Percentiles rank a stretch among this genome's conserved stretches.
Evolutionary conservation across 2,329 filamentous ascomycete species (phyloP).

Genomic region (Zymoseptoria tritici): DNA sequence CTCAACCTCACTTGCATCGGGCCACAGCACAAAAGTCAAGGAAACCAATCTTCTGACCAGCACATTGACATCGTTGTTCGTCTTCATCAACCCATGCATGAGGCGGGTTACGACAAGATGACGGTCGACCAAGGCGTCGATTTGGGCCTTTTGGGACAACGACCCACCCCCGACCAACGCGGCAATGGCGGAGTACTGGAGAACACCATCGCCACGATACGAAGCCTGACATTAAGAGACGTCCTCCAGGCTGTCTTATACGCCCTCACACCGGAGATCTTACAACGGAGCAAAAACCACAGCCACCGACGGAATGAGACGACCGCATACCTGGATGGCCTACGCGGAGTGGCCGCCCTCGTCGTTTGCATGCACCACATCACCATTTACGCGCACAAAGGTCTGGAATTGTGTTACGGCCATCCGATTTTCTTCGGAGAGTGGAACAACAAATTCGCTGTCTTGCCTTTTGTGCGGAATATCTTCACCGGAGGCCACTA

Average conservation of each 20-base stretch:
- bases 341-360: constrained; percentile 59
- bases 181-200: not conserved
- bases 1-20: not conserved
- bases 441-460: constrained; percentile 36
- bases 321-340: constrained; percentile 56
- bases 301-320: constrained; percentile 8
- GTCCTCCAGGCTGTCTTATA: not conserved
- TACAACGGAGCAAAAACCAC: constrained; percentile 1
- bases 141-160: not conserved
- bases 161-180: not conserved
- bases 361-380: constrained; percentile 58
- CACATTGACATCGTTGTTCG: not conserved
- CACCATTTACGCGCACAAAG: constrained; percentile 47
- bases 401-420: constrained; percentile 34
- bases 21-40: not conserved
- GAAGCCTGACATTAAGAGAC: not conserved
- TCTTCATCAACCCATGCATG: not conserved
- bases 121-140: not conserved
- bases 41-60: not conserved
- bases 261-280: not conserved
- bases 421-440: constrained; percentile 26
- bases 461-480: constrained; percentile 51
- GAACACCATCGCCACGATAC: not conserved
- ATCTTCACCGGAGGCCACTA: constrained; percentile 57
- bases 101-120: not conserved